Evolutionary conservation across 2,329 filamentous ascomycete species (phyloP).

Genomic region (Colletotrichum sp.): DNA sequence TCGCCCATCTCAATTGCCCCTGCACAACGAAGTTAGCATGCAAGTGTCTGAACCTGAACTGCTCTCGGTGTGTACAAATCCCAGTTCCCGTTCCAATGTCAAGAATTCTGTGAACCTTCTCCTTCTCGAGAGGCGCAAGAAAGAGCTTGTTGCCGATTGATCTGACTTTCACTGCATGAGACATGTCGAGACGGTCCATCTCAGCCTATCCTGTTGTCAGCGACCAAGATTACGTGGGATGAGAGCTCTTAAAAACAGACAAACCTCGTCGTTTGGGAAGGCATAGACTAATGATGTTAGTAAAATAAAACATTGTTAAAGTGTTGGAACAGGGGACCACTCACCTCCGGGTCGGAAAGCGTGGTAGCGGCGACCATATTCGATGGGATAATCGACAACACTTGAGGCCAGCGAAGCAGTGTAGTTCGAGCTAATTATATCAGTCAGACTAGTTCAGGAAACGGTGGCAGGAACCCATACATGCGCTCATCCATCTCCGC

Average conservation of each 20-base stretch:
- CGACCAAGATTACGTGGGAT: rapidly evolving
- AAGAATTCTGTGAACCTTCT: neutral
- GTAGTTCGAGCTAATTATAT: neutral
- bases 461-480: no score
- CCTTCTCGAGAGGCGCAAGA: constrained; percentile 40
- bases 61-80: neutral
- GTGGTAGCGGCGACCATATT: neutral
- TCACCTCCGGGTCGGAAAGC: neutral
- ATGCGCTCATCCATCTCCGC: no score
- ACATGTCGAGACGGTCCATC: constrained; percentile 33
- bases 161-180: constrained; percentile 42
- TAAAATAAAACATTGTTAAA: rapidly evolving
- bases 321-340: neutral
- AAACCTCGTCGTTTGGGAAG: neutral
- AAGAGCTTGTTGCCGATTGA: constrained; percentile 41
- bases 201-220: neutral
- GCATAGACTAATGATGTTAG: neutral
- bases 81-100: neutral
- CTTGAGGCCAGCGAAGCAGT: neutral
- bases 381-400: neutral
- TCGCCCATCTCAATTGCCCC: neutral
- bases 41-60: rapidly evolving
- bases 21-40: neutral
- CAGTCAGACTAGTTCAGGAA: no score
- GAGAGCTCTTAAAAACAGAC: neutral